Evolutionary conservation across 306 rosid genomes (phyloP), one percentile per base, ranked within the genome.

Genomic region (Trichosanthes cucumerina): DNA sequence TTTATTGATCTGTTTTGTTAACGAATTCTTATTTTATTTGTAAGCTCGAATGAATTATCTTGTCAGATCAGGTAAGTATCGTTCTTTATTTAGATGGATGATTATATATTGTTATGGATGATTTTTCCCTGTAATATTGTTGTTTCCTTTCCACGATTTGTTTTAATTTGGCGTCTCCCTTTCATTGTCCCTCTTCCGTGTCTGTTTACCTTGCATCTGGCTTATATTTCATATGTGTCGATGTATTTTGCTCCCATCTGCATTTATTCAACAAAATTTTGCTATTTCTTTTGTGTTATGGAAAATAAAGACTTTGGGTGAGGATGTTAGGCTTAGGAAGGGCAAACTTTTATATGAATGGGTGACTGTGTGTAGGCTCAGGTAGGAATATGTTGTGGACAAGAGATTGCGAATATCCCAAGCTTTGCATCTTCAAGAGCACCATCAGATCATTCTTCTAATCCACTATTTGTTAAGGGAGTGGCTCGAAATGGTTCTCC

Each of bases 341-440:
- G 66, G 57, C 74, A 83, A 64, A 80, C 74, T 62, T 83, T 78
- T 89, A 60, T 86, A 86, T 92, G 89, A 86, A 91, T 91, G 93
- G 88, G 90, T 92, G 92, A 90, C 83, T 92, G 88, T 95, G 92
- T 95, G 97, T 95, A 92, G 97, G 99, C 92, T 86, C 99, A 95
- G 99, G 97, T 95, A 91, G 97, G 93, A 91, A 89, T 95, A 85
- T 92, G 90, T 89, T 95, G 83, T 91, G 97, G 90, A 86, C 99
- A 88, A 95, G 97, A 95, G 81, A 77, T 92, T 91, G 98, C 92
- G 82, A 89, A 78, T 91, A 76, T 95, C 82, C 54, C 96, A 79
- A 88, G 96, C 96, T 89, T 84, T 91, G 93, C 94, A 85, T 83
- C 91, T 82, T 79, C 96, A 82, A 85, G 85, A 82, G 92, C 91